Conservation (phyloP, 371 early-diverging fungal species). For the Mortierella sp. region DNA sequence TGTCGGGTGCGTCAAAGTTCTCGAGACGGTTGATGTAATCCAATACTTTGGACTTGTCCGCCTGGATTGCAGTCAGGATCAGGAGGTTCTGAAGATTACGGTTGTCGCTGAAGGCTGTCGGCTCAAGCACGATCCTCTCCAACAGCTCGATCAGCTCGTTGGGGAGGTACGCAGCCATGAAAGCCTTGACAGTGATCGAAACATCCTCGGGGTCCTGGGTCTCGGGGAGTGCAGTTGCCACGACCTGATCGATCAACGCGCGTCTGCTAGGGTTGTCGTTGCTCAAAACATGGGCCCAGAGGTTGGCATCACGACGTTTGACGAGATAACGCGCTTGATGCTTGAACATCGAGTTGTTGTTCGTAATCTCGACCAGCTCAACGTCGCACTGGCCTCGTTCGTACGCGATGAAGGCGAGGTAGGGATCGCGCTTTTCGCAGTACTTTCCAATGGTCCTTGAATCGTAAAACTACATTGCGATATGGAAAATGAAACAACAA, state of each 20-base stretch:
- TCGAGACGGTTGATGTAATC: slow-evolving; percentile 93
- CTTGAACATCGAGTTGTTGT: slow-evolving; percentile 98
- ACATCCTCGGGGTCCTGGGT: slow-evolving; percentile 97
- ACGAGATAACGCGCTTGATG: slow-evolving; percentile 97
- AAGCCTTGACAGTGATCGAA: slow-evolving; percentile 95
- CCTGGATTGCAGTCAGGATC: slow-evolving; percentile 97
- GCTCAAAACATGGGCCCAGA: slow-evolving; percentile 90
- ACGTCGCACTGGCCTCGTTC: slow-evolving; percentile 94
- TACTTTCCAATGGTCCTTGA: slow-evolving; percentile 93
- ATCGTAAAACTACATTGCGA: slow-evolving; percentile 58
- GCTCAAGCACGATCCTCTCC: slow-evolving; percentile 95
- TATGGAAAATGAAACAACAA: slow-evolving; percentile 1
- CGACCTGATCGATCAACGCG: slow-evolving; percentile 92
- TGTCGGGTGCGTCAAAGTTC: slow-evolving; percentile 96
- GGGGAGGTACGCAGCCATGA: slow-evolving; percentile 96
- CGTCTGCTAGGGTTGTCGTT: slow-evolving; percentile 86
- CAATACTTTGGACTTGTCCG: slow-evolving; percentile 91
- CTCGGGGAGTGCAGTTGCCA: slow-evolving; percentile 92
- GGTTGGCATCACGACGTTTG: slow-evolving; percentile 83
- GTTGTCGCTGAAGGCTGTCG: slow-evolving; percentile 93
- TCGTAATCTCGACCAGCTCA: slow-evolving; percentile 93
- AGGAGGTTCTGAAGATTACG: slow-evolving; percentile 96
- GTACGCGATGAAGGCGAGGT: slow-evolving; percentile 95
- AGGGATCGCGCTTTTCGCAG: slow-evolving; percentile 98
- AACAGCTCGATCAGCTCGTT: slow-evolving; percentile 95